Evolutionary conservation across 2,329 filamentous ascomycete species (phyloP).

Genomic region (Zasmidium cellare): DNA sequence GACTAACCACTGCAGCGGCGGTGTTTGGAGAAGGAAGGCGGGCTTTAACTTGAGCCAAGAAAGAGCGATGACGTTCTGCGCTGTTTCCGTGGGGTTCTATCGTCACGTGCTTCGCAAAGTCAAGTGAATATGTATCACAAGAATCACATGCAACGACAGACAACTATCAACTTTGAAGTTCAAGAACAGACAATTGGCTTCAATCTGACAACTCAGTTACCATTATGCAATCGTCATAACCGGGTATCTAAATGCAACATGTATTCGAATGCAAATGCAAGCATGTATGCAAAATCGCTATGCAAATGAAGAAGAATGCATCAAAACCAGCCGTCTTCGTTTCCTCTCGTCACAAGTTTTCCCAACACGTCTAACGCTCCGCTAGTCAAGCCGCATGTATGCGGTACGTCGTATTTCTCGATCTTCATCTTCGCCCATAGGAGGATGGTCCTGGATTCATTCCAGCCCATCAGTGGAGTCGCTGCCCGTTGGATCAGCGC

Average conservation of each 20-base stretch:
- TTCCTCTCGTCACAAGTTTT: slow-evolving; percentile 25
- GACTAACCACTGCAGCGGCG: not conserved
- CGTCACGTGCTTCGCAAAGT: not conserved
- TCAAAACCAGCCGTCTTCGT: slow-evolving; percentile 31
- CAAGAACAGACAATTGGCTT: no score
- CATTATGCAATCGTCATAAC: not conserved
- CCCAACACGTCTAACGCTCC: slow-evolving; percentile 29
- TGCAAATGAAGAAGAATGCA: not conserved
- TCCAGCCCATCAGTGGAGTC: slow-evolving; percentile 7
- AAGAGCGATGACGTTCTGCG: not conserved
- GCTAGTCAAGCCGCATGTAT: slow-evolving; percentile 27
- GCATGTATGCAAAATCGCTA: not conserved
- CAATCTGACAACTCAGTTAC: no score
- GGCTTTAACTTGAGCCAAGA: not conserved
- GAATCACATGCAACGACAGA: no score
- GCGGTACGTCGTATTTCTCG: slow-evolving; percentile 23
- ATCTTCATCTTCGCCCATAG: slow-evolving; percentile 27
- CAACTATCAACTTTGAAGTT: no score
- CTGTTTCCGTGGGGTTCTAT: slow-evolving; percentile 1
- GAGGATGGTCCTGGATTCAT: slow-evolving; percentile 22
- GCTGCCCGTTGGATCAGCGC: slow-evolving; percentile 1
- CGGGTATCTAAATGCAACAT: not conserved
- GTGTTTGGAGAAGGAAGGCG: not conserved
- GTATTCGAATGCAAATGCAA: not conserved
- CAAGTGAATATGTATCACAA: not conserved